Conservation (phyloP, 2,329 filamentous ascomycete species). For the Penicillium brevicompactum region DNA sequence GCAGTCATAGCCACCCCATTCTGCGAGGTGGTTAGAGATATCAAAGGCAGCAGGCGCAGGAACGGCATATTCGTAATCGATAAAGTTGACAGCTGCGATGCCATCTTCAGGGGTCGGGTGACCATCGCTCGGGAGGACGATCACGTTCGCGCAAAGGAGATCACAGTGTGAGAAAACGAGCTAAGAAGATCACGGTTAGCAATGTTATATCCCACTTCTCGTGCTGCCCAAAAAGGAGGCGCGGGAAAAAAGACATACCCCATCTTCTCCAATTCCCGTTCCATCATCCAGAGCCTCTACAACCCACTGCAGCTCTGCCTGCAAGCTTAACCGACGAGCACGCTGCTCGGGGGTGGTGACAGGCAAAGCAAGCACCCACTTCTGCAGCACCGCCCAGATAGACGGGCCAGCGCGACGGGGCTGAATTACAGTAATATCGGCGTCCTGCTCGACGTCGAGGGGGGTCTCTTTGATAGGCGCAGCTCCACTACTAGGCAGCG, state of each 20-base stretch:
- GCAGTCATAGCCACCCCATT: conserved; percentile 97
- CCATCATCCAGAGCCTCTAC: conserved; percentile 73
- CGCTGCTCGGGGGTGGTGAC: conserved; percentile 69
- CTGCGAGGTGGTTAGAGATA: conserved; percentile 95
- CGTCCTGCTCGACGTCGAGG: conserved; percentile 16
- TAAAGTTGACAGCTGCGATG: conserved; percentile 72
- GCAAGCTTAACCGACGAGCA: conserved; percentile 67
- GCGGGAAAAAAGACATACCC: conserved; percentile 51
- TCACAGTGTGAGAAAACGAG: conserved; percentile 96
- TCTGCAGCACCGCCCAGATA: conserved; percentile 92
- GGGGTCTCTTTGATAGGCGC: conserved; percentile 19
- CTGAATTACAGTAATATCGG: conserved; percentile 22
- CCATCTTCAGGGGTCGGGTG: conserved; percentile 35
- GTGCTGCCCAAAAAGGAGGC: too few species aligned
- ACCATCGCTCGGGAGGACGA: conserved; percentile 63
- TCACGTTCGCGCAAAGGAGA: conserved; percentile 93
- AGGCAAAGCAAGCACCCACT: conserved; percentile 89
- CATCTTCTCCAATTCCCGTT: conserved; percentile 73
- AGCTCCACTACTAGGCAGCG: conserved; percentile 58
- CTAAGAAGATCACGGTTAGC: conserved; percentile 43
- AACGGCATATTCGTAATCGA: conserved; percentile 97
- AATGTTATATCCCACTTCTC: neutral
- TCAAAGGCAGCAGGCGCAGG: conserved; percentile 95
- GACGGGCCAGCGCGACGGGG: conserved; percentile 71
- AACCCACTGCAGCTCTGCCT: conserved; percentile 72